These are phyloP conservation scores for Hippophae gyantsensis DNA, from an alignment of 306 rosid genomes.

Conservation along the genomic window DNA sequence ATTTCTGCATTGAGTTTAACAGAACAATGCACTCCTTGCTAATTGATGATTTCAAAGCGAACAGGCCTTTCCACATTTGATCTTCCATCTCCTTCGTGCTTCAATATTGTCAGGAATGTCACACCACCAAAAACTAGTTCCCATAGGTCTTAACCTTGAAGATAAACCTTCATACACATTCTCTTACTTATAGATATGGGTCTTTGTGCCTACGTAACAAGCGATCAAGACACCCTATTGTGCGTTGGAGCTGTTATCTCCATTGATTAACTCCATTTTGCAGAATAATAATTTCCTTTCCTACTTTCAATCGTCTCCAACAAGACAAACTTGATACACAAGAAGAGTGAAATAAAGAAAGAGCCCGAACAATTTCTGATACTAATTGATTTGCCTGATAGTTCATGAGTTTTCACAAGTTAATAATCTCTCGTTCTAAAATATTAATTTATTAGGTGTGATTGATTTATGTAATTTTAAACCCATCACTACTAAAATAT, in stretches of 20 bases:
- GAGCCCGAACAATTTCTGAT: neutral
- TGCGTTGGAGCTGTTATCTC: neutral
- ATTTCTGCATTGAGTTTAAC: too few species aligned
- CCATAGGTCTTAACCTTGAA: slow-evolving; percentile 12
- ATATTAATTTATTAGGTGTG: too few species aligned
- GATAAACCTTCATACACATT: neutral
- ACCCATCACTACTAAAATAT: too few species aligned
- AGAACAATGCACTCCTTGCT: slow-evolving; percentile 1
- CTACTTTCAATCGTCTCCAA: neutral
- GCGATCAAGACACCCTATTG: too few species aligned
- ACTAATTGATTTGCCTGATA: too few species aligned
- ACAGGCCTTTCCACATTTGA: slow-evolving; percentile 6
- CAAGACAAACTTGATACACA: neutral
- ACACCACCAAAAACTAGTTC: neutral
- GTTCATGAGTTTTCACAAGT: too few species aligned
- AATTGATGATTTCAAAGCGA: slow-evolving; percentile 5
- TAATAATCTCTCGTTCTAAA: too few species aligned
- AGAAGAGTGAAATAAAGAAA: neutral
- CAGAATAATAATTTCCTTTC: too few species aligned
- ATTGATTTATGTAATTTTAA: too few species aligned
- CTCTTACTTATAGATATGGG: neutral
- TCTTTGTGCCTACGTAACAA: too few species aligned
- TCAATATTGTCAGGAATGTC: neutral
- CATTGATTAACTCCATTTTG: neutral
- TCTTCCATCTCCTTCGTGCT: slow-evolving; percentile 4